Evolutionary conservation across 176 grass and related monocot genomes (phyloP).

Genomic region (Pharus latifolius): DNA sequence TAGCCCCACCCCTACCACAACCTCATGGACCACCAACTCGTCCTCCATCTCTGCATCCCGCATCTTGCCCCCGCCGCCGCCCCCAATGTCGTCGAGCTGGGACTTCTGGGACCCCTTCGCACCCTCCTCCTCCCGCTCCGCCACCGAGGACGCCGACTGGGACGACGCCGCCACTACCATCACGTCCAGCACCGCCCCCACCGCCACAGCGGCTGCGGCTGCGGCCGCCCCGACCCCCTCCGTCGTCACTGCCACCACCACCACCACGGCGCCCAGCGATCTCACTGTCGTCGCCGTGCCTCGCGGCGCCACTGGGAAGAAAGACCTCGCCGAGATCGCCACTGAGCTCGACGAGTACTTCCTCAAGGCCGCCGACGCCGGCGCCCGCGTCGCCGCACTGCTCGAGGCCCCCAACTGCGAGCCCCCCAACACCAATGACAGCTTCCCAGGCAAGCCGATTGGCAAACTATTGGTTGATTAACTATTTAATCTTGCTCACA

Average conservation of each 20-base stretch:
- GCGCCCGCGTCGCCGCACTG: constrained; percentile 53
- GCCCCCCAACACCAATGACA: constrained; percentile 20
- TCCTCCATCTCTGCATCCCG: constrained; percentile 66
- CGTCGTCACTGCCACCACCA: constrained; percentile 51
- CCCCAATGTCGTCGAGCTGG: constrained; percentile 73
- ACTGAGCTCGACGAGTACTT: constrained; percentile 98
- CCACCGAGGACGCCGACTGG: constrained; percentile 66
- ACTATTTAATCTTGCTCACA: not conserved
- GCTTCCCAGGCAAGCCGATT: constrained; percentile 31
- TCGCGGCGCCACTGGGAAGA: constrained; percentile 32
- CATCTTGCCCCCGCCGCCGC: constrained; percentile 66
- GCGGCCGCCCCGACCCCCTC: constrained; percentile 42
- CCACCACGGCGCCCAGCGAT: constrained; percentile 55
- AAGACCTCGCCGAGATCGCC: constrained; percentile 84
- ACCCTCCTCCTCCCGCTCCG: constrained; percentile 63
- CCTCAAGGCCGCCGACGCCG: constrained; percentile 86
- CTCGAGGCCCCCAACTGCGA: constrained; percentile 81
- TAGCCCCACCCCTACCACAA: constrained; percentile 48
- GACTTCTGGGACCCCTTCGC: constrained; percentile 99
- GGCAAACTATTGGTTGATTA: not conserved
- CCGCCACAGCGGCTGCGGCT: constrained; percentile 10
- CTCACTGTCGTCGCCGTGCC: constrained; percentile 72
- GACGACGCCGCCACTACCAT: constrained; percentile 48
- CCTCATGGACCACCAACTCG: constrained; percentile 46
- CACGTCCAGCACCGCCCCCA: constrained; percentile 12